Evolutionary conservation across 2,329 filamentous ascomycete species (phyloP).

Genomic region (Alternaria rosae): DNA sequence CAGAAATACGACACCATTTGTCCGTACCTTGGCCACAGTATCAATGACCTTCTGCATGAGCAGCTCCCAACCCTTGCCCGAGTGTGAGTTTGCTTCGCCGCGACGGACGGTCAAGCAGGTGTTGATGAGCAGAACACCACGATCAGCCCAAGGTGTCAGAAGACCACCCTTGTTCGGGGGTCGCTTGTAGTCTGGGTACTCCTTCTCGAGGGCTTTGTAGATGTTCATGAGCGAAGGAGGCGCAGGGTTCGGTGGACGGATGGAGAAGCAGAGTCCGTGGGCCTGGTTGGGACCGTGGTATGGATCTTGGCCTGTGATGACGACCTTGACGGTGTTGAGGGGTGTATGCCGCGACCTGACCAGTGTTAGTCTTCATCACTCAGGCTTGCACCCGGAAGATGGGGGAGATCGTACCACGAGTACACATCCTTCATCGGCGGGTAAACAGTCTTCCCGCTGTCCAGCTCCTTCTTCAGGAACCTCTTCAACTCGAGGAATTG

Average conservation of each 20-base stretch:
- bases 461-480: conserved; percentile 81
- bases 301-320: conserved; percentile 94
- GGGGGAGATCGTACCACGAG: conserved; percentile 72
- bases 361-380: conserved; percentile 6
- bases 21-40: conserved; percentile 77
- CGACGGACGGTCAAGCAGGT: conserved; percentile 93
- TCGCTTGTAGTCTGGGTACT: conserved; percentile 80
- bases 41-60: conserved; percentile 95
- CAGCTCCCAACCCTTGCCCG: conserved; percentile 87
- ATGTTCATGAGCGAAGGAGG: conserved; percentile 94
- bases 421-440: conserved; percentile 90
- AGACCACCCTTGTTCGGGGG: conserved; percentile 82
- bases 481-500: conserved; percentile 88
- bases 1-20: conserved; percentile 87
- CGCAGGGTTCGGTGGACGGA: conserved; percentile 84
- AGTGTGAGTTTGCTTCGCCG: conserved; percentile 85
- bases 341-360: conserved; percentile 91
- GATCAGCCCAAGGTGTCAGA: conserved; percentile 91
- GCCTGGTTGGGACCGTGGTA: conserved; percentile 97
- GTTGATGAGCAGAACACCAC: conserved; percentile 91
- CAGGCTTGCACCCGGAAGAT: not conserved
- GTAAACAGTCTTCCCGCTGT: conserved; percentile 78
- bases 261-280: conserved; percentile 94
- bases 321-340: conserved; percentile 84
- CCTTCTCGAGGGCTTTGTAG: conserved; percentile 84